phyloP scores from a whole-genome alignment of 345 rosid genomes.

The Barbarea vulgaris region DNA sequence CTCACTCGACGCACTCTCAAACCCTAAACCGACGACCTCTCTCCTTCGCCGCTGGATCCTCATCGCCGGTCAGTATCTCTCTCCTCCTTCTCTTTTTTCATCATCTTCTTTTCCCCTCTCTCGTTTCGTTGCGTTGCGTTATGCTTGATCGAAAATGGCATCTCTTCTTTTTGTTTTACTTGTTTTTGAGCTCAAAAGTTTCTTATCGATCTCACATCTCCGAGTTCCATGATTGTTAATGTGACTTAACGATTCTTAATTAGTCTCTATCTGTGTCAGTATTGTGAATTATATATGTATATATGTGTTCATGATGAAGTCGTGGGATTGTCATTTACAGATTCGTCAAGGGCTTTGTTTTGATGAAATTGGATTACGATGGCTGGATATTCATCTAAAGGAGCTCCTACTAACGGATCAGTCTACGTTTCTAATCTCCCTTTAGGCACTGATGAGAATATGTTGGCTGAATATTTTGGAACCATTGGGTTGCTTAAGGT shows the following conservation, averaged over 20 bases:
- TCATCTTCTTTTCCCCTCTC: not conserved
- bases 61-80: conserved; percentile 27
- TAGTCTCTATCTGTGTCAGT: too few relatives aligned
- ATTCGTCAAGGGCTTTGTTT: conserved; percentile 25
- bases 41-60: conserved; percentile 26
- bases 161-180: not conserved
- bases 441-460: conserved; percentile 76
- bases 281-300: not conserved
- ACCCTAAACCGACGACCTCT: conserved; percentile 37
- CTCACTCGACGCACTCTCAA: conserved; percentile 21
- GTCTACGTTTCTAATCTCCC: conserved; percentile 90
- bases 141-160: not conserved
- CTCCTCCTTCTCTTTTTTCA: not conserved
- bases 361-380: conserved; percentile 62
- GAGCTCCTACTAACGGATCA: conserved; percentile 66
- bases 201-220: conserved; percentile 18
- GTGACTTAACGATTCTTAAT: not conserved
- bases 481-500: conserved; percentile 97
- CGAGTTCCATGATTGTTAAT: not conserved
- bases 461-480: conserved; percentile 91
- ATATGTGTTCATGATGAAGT: not conserved
- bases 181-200: conserved; percentile 1
- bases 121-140: not conserved
- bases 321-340: conserved; percentile 7
- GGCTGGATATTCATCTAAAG: conserved; percentile 68